Conservation (phyloP, 1,139 yeast species). For the Suhomyces terraborum region DNA sequence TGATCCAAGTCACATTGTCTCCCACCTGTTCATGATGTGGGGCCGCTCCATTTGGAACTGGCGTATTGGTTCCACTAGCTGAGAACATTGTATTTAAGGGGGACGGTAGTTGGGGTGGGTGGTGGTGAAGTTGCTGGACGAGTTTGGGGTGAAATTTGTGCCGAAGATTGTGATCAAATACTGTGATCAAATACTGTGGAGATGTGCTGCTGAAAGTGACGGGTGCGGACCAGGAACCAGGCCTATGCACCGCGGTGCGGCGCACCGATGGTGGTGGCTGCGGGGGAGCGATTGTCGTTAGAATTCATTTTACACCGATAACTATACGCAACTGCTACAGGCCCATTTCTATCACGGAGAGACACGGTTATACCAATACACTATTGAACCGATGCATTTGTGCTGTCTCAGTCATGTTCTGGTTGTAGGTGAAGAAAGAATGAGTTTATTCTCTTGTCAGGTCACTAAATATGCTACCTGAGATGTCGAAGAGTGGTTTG, state of each 20-base stretch:
- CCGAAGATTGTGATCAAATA: too few relatives aligned
- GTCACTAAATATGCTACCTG: too few relatives aligned
- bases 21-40: constrained; percentile 26
- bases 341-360: too few relatives aligned
- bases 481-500: too few relatives aligned
- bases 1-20: constrained; percentile 43
- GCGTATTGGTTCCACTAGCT: constrained; percentile 19
- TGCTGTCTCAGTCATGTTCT: too few relatives aligned
- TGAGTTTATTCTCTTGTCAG: too few relatives aligned
- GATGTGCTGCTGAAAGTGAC: background rate
- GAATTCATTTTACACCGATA: too few relatives aligned
- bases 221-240: background rate
- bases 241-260: background rate
- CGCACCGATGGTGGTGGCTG: background rate
- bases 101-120: background rate
- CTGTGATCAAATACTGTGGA: background rate
- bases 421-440: too few relatives aligned
- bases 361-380: too few relatives aligned
- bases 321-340: too few relatives aligned
- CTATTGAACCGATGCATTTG: too few relatives aligned
- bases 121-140: background rate
- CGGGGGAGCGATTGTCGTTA: background rate
- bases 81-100: constrained; percentile 12
- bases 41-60: constrained; percentile 13
- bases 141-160: too few relatives aligned